A percentile compares a stretch with the other conserved stretches of the same genome.
phyloP scores from a whole-genome alignment of 2,329 filamentous ascomycete genomes.

The Myriosclerotinia duriaeana region DNA sequence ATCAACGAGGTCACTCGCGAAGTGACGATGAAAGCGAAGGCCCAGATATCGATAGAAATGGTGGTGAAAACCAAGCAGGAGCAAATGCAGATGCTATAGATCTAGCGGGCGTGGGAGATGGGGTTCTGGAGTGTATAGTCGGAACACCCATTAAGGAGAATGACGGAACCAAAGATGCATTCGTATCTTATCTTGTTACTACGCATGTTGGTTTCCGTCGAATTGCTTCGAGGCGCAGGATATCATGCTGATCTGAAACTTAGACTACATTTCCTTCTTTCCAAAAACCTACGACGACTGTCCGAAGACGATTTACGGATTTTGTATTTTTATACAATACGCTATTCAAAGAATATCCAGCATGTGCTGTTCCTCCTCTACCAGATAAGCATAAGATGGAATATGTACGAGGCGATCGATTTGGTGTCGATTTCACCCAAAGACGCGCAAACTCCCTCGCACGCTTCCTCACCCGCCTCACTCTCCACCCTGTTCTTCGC shows the following conservation, averaged over 20 bases:
- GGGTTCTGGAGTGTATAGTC: conserved; percentile 80
- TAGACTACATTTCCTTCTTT: conserved; percentile 95
- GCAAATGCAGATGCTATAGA: conserved; percentile 47
- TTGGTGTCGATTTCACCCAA: conserved; percentile 87
- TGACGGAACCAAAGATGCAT: conserved; percentile 93
- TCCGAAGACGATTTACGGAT: conserved; percentile 93
- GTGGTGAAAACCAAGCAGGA: conserved; percentile 37
- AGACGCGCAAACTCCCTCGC: conserved; percentile 87
- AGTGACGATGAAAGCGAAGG: conserved; percentile 40
- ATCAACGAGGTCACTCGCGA: conserved; percentile 53
- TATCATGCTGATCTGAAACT: conserved; percentile 29
- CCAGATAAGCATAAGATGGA: conserved; percentile 99
- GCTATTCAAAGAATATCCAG: conserved; percentile 81
- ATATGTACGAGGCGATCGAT: conserved; percentile 94
- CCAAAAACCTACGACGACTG: conserved; percentile 72
- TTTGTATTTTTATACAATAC: conserved; percentile 96
- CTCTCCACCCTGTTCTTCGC: conserved; percentile 85
- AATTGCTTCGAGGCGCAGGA: conserved; percentile 8
- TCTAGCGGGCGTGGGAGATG: conserved; percentile 63
- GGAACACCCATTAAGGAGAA: conserved; percentile 88
- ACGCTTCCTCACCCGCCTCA: conserved; percentile 82
- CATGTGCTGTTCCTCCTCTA: conserved; percentile 87
- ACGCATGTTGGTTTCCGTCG: conserved; percentile 64
- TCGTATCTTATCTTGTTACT: conserved; percentile 91
- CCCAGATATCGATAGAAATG: conserved; percentile 19